Conservation (phyloP, 2,329 filamentous ascomycete genomes). For the Diplodia scrobiculata region DNA sequence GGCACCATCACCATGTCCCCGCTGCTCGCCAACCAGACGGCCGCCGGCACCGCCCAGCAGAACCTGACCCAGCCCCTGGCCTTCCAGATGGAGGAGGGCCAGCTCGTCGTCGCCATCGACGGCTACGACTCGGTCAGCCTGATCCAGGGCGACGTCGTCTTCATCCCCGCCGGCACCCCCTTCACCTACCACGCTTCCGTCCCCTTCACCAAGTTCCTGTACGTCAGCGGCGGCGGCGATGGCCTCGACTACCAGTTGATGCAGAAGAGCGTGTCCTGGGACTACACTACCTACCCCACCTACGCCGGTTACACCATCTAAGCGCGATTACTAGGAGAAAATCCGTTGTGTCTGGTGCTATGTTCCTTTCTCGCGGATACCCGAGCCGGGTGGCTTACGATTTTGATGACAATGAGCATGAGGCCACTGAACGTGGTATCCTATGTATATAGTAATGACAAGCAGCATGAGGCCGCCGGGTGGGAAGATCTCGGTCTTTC, state of each 20-base stretch:
- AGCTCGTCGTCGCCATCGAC: conserved; percentile 41
- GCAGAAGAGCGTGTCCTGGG: conserved; percentile 31
- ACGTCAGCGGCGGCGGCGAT: conserved; percentile 34
- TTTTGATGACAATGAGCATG: conserved; percentile 19
- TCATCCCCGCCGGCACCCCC: conserved; percentile 41
- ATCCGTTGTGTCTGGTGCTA: conserved; percentile 5
- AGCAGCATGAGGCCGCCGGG: conserved; percentile 10
- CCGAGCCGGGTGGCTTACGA: conserved; percentile 10
- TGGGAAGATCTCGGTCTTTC: not conserved
- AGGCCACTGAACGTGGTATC: not conserved
- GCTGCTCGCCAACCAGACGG: conserved; percentile 32
- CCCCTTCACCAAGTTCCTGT: conserved; percentile 35
- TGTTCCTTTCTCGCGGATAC: conserved; percentile 14
- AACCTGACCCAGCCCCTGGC: conserved; percentile 39
- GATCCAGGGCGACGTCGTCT: conserved; percentile 46
- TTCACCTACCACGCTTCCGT: conserved; percentile 42
- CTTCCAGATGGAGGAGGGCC: conserved; percentile 47
- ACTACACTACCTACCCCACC: conserved; percentile 32
- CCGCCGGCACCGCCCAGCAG: conserved; percentile 29
- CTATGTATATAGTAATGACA: conserved; percentile 19
- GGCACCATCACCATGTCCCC: conserved; percentile 49
- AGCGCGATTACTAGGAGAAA: not conserved
- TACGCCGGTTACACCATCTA: conserved; percentile 16
- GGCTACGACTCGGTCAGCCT: conserved; percentile 38
- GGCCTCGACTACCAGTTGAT: conserved; percentile 34